Conservation (phyloP, 208 protist species). For the Zelonia costaricensis region DNA sequence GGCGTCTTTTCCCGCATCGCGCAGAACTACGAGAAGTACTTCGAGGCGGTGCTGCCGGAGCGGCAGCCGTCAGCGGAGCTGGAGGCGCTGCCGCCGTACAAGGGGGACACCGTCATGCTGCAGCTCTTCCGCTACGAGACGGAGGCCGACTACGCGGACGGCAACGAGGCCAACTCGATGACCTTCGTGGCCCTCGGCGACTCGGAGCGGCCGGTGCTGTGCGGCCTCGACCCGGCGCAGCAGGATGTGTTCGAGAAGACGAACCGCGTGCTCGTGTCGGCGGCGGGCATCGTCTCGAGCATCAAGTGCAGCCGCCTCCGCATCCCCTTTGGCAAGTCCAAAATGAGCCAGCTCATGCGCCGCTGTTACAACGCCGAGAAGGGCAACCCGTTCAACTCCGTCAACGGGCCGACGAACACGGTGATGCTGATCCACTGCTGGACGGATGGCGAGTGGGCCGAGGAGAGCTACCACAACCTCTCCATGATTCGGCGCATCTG, state of each 20-base stretch:
- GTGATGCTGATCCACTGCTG: conserved; percentile 87
- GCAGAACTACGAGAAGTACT: conserved; percentile 80
- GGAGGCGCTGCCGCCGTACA: conserved; percentile 85
- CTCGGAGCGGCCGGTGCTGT: conserved; percentile 85
- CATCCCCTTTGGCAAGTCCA: conserved; percentile 93
- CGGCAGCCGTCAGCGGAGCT: conserved; percentile 79
- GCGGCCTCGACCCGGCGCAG: conserved; percentile 73
- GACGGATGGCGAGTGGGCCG: conserved; percentile 74
- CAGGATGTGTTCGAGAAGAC: conserved; percentile 77
- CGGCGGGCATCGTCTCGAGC: conserved; percentile 83
- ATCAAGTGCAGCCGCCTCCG: conserved; percentile 91
- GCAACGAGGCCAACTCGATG: conserved; percentile 86
- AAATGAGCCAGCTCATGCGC: conserved; percentile 87
- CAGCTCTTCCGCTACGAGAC: conserved; percentile 83
- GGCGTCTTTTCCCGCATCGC: conserved; percentile 58
- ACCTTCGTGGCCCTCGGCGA: conserved; percentile 85
- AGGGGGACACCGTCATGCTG: conserved; percentile 82
- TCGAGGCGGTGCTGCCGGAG: conserved; percentile 75
- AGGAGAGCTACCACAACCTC: conserved; percentile 90
- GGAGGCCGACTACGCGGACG: conserved; percentile 57
- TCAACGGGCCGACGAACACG: conserved; percentile 80
- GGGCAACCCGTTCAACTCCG: conserved; percentile 60
- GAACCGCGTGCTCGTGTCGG: conserved; percentile 73
- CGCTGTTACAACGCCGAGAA: conserved; percentile 92
- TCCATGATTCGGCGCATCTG: conserved; percentile 81